Evolutionary conservation across 1,139 yeast species (phyloP).

Genomic region (Hemisphaericaspora lyxosophila): DNA sequence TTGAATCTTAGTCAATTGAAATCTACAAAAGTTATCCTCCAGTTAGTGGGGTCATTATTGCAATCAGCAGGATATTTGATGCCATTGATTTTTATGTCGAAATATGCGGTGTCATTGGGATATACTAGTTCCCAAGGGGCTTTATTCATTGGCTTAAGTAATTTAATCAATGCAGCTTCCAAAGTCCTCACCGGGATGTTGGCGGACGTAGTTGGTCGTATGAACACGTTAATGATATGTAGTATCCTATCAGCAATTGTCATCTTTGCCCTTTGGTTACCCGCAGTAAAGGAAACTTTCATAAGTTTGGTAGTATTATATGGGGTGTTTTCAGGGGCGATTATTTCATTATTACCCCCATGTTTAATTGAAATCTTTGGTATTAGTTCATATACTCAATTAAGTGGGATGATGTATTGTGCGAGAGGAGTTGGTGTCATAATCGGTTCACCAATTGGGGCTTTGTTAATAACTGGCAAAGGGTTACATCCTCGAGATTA

Average conservation of each 20-base stretch:
- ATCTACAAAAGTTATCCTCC: conserved; percentile 24
- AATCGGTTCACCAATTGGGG: conserved; percentile 36
- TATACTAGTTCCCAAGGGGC: conserved; percentile 37
- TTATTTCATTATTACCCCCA: conserved; percentile 39
- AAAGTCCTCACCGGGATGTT: conserved; percentile 36
- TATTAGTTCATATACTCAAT: conserved; percentile 26
- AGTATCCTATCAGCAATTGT: conserved; percentile 27
- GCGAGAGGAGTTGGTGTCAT: conserved; percentile 32
- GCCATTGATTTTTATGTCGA: conserved; percentile 42
- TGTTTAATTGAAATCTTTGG: conserved; percentile 42
- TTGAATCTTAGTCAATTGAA: conserved; percentile 18
- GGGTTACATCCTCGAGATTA: conserved; percentile 21
- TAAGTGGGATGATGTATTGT: conserved; percentile 29
- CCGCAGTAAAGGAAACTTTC: conserved; percentile 20
- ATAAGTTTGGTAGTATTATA: conserved; percentile 39
- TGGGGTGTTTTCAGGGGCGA: conserved; percentile 38
- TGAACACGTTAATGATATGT: conserved; percentile 38
- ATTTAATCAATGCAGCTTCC: conserved; percentile 39
- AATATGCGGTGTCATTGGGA: conserved; percentile 37
- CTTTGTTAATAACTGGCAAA: conserved; percentile 20
- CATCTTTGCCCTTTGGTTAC: conserved; percentile 8
- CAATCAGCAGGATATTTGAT: conserved; percentile 45
- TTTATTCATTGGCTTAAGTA: conserved; percentile 41
- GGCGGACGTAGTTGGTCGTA: conserved; percentile 37
- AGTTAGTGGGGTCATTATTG: conserved; percentile 30